These are phyloP conservation scores for Fusarium tjaetaba DNA, from an alignment of 2,329 filamentous ascomycete species.

Conservation along the genomic window DNA sequence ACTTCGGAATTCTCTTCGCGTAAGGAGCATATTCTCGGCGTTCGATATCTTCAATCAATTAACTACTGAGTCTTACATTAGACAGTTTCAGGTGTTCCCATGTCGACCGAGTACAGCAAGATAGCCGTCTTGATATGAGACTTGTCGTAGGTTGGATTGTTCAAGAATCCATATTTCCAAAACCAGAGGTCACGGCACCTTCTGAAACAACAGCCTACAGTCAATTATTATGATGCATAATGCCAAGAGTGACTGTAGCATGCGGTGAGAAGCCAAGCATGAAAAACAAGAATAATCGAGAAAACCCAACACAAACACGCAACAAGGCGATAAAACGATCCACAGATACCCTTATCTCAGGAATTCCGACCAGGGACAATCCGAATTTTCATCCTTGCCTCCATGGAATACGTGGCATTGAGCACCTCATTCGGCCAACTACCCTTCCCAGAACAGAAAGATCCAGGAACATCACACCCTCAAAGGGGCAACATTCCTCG, in stretches of 20 bases:
- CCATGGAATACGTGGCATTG: background rate
- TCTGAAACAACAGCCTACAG: rapidly evolving
- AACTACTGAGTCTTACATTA: too few species aligned
- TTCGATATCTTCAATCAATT: rapidly evolving
- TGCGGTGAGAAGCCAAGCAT: background rate
- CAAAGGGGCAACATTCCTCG: background rate
- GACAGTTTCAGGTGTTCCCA: rapidly evolving
- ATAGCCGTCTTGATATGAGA: too few species aligned
- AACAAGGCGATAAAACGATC: background rate
- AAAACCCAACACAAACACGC: background rate
- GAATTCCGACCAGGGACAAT: background rate
- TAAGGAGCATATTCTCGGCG: rapidly evolving
- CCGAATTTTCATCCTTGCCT: background rate
- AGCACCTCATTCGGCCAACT: background rate
- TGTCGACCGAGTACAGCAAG: too few species aligned
- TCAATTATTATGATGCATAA: background rate
- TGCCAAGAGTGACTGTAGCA: background rate
- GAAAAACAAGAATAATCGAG: background rate
- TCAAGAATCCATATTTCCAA: rapidly evolving
- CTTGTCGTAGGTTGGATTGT: background rate
- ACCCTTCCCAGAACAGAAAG: background rate
- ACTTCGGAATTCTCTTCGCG: rapidly evolving
- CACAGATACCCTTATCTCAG: background rate
- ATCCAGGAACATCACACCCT: background rate
- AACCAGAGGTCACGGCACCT: background rate